A percentile compares a stretch with the other conserved stretches of the same genome.
Conservation (phyloP, 1,284 basidiomycete genomes). For the Sporisorium reilianum region DNA sequence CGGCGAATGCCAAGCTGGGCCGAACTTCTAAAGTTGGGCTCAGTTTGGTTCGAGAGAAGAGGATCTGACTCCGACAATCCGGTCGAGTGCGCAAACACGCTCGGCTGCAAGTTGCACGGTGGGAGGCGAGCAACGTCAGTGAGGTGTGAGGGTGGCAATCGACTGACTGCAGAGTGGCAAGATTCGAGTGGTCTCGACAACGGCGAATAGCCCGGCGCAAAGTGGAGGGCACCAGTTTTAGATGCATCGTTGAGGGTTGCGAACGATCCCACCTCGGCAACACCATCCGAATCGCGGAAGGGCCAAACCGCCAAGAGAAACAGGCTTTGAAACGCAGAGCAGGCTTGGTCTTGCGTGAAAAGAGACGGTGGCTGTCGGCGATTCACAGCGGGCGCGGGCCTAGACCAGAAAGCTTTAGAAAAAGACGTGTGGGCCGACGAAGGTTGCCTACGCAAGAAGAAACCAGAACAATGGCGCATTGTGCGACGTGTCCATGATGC, state of each 20-base stretch:
- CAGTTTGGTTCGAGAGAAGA: not conserved
- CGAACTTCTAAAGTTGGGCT: not conserved
- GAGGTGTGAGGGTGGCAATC: constrained; percentile 5
- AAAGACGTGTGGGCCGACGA: too few species aligned
- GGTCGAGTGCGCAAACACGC: too few species aligned
- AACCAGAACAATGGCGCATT: not conserved
- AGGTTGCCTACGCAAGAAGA: constrained; percentile 2
- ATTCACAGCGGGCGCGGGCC: not conserved
- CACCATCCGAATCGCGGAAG: not conserved
- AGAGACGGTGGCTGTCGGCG: not conserved
- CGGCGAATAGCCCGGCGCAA: not conserved
- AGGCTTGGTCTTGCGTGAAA: not conserved
- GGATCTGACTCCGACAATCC: constrained; percentile 1
- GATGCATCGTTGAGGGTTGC: not conserved
- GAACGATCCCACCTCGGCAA: not conserved
- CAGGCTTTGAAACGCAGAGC: not conserved
- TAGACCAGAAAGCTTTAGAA: not conserved
- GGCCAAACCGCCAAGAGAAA: too few species aligned
- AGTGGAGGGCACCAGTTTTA: too few species aligned
- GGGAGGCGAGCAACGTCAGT: not conserved
- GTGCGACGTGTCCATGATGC: constrained; percentile 19
- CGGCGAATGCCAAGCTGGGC: constrained; percentile 3
- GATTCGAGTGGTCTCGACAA: not conserved
- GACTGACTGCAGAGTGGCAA: too few species aligned
- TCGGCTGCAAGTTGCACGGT: not conserved